Percentiles rank a stretch among this genome's conserved stretches.
Evolutionary conservation across 306 rosid genomes (phyloP).

Genomic region (Aeschynomene evenia): DNA sequence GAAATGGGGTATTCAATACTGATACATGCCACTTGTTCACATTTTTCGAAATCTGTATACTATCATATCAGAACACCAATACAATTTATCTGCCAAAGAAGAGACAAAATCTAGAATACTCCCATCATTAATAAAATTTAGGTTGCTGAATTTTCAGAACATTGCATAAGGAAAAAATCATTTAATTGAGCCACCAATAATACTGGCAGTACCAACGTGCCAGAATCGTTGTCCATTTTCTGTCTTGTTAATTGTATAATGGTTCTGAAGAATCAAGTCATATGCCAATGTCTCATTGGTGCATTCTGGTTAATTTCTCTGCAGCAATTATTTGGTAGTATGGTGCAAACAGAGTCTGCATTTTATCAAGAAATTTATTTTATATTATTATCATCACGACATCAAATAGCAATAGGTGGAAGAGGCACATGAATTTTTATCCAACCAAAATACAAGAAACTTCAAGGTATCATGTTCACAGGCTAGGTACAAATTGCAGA

Average conservation of each 20-base stretch:
- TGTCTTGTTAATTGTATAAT: neutral
- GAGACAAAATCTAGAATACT: neutral
- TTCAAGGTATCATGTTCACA: neutral
- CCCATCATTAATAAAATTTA: too few relatives aligned
- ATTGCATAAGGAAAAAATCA: neutral
- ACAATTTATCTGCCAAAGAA: neutral
- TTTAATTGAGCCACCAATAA: neutral
- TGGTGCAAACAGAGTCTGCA: neutral
- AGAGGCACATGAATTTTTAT: neutral
- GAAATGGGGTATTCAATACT: neutral
- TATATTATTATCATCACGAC: neutral
- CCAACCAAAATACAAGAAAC: neutral
- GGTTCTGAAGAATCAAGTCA: neutral
- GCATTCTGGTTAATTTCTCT: neutral
- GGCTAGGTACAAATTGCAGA: conserved; percentile 12
- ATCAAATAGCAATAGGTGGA: neutral
- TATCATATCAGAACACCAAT: neutral
- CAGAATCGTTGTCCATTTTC: neutral
- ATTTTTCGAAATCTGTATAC: neutral
- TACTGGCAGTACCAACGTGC: neutral
- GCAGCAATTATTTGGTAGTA: neutral
- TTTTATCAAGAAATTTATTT: too few relatives aligned
- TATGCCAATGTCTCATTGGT: neutral
- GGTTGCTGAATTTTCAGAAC: neutral
- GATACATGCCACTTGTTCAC: neutral